A percentile compares a stretch with the other conserved stretches of the same genome.
Conservation (phyloP, 176 grass and related monocot species). For the Tuctoria greenei region DNA sequence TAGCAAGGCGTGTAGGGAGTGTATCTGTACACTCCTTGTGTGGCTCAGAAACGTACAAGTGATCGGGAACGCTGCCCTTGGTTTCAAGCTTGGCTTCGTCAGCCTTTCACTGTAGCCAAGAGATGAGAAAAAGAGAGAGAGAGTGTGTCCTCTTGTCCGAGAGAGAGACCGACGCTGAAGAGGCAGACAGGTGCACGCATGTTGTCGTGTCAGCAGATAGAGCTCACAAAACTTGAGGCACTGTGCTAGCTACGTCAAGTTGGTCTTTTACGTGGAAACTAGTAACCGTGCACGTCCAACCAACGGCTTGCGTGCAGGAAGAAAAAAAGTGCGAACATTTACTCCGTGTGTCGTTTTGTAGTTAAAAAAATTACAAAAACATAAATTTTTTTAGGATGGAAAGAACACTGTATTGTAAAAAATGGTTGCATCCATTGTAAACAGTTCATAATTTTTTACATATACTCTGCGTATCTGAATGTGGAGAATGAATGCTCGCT, state of each 20-base stretch:
- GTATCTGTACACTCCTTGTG: slow-evolving; percentile 12
- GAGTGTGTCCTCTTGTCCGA: too few species aligned
- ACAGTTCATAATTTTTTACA: too few species aligned
- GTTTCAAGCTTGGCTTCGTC: background rate
- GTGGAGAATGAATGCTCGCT: too few species aligned
- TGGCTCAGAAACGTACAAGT: background rate
- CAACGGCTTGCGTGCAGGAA: background rate
- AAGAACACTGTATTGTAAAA: too few species aligned
- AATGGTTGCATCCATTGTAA: too few species aligned
- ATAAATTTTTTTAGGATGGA: too few species aligned
- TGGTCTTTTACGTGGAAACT: background rate
- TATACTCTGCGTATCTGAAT: too few species aligned
- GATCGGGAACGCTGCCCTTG: background rate
- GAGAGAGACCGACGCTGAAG: background rate
- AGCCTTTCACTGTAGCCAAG: background rate
- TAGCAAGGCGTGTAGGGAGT: background rate
- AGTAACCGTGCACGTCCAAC: background rate
- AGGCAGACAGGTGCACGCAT: slow-evolving; percentile 12
- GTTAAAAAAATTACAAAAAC: too few species aligned
- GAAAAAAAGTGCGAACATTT: too few species aligned
- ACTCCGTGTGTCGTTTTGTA: too few species aligned
- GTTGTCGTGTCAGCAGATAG: slow-evolving; percentile 39
- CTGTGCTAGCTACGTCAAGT: background rate
- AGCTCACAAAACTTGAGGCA: slow-evolving; percentile 24
- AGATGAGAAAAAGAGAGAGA: too few species aligned